Percentiles rank a stretch among this genome's conserved stretches.
phyloP scores from a whole-genome alignment of 495 filamentous ascomycete genomes.

The Penicillium bialowiezense region DNA sequence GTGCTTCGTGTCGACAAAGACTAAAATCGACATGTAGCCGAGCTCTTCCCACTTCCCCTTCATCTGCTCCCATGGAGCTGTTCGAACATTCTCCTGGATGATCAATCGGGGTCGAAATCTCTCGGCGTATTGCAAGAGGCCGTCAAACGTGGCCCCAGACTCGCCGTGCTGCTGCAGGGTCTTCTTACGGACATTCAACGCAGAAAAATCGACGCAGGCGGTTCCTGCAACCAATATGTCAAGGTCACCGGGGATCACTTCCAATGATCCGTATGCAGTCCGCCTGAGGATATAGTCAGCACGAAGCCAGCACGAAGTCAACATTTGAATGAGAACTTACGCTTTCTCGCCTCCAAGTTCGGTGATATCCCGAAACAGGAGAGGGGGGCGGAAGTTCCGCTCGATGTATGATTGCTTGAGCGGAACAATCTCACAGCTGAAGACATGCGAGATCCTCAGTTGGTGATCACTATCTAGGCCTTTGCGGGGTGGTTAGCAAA shows the following conservation, averaged over 20 bases:
- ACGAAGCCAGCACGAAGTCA: conserved; percentile 1
- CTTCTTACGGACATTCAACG: conserved; percentile 36
- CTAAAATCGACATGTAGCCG: conserved; percentile 51
- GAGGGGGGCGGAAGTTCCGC: conserved; percentile 61
- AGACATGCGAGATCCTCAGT: conserved; percentile 55
- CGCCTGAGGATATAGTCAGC: conserved; percentile 45
- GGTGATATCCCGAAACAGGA: conserved; percentile 68
- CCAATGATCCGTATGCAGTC: conserved; percentile 66
- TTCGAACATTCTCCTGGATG: conserved; percentile 71
- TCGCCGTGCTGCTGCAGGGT: conserved; percentile 55
- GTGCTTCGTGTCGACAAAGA: conserved; percentile 64
- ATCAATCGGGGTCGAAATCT: conserved; percentile 59
- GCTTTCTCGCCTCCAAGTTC: conserved; percentile 55
- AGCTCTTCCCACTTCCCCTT: conserved; percentile 44
- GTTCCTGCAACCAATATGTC: conserved; percentile 76
- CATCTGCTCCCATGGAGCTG: conserved; percentile 62
- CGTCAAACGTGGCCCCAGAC: conserved; percentile 67
- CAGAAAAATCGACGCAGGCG: conserved; percentile 71
- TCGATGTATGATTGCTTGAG: conserved; percentile 82
- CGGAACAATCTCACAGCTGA: conserved; percentile 75
- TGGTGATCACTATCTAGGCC: conserved; percentile 10
- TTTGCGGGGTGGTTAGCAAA: conserved; percentile 12
- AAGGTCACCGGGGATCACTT: conserved; percentile 53
- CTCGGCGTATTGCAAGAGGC: conserved; percentile 56
- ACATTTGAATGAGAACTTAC: conserved; percentile 45